Conservation (phyloP, 441 rosid genomes). For the Bruguiera hainesii region DNA sequence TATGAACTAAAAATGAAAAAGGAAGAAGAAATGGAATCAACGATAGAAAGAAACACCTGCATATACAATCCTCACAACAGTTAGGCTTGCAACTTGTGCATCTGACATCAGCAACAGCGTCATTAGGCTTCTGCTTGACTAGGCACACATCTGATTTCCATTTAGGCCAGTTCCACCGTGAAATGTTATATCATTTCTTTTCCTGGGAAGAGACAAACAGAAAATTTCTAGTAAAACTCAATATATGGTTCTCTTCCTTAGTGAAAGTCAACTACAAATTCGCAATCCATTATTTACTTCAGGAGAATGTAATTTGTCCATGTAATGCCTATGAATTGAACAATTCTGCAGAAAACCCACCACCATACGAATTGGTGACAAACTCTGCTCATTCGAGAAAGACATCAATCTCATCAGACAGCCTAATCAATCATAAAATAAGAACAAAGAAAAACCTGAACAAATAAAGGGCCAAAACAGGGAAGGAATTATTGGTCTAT, state of each 20-base stretch:
- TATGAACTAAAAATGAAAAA: not conserved
- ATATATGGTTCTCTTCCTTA: no score
- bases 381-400: slow-evolving; percentile 80
- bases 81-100: slow-evolving; percentile 74
- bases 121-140: slow-evolving; percentile 77
- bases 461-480: slow-evolving; percentile 13
- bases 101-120: slow-evolving; percentile 60
- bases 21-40: not conserved
- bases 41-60: slow-evolving; percentile 55
- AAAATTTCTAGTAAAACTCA: no score
- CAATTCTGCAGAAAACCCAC: slow-evolving; percentile 36
- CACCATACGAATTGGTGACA: slow-evolving; percentile 57
- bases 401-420: slow-evolving; percentile 71
- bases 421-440: slow-evolving; percentile 58
- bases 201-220: no score
- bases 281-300: no score
- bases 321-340: not conserved
- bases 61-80: slow-evolving; percentile 77
- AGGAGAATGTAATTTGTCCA: not conserved
- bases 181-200: not conserved
- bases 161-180: slow-evolving; percentile 36
- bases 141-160: slow-evolving; percentile 67
- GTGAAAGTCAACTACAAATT: no score
- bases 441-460: slow-evolving; percentile 43
- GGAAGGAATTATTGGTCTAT: slow-evolving; percentile 1